Evolutionary conservation across 129 eudicot species (phyloP), one percentile per base, ranked within the genome.

Genomic region (Lactuca sativa): DNA sequence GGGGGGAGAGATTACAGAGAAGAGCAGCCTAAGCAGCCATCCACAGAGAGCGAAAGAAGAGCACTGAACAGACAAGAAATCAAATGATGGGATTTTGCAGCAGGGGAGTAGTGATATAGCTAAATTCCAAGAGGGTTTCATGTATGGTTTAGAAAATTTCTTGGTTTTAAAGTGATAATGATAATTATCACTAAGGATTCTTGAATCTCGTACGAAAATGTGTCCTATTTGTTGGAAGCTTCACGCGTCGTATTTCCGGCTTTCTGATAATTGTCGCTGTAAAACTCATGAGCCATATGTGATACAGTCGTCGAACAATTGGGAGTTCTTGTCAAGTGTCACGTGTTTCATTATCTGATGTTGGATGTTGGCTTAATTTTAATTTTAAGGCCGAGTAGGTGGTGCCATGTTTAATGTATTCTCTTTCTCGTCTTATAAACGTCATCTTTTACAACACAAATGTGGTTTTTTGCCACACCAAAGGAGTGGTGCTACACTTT

Each of bases 251-350:
- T 36, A 21, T 51, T 31, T 72, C 51, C 38, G 40, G 36, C 49
- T 49, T 67, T 66, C 15, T 64, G 79, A 44, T 73, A 73, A 74
- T 74, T 66, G 79, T 66, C 72, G 38, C 60, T 57, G 67, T 67
- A 67, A 59, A 75, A 44, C 30, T 7, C 62, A 75, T 47, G 37
- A 32, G 13, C 36, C 69, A 59, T 68, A 74, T 75, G 79, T 31
- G 31, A 67, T 16, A 48, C 37, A 10, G 68, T 58, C 74, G 11
- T 47, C 44, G 25, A 44, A 56, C 15, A 9, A 55, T 67, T 75
- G 74, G 54, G 59, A 17, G 56, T 18, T 65, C 38, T 75, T 14
- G 47, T 67, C 80, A 65, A 62, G 37, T 67, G 37, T 67, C 80
- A 56, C 69, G 37, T 67, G 37, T 64, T 65, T 56, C 51, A 38